Evolutionary conservation across 305 asterid species (phyloP), one percentile per base, ranked within the genome.

Genomic region (Rubia occidens): DNA sequence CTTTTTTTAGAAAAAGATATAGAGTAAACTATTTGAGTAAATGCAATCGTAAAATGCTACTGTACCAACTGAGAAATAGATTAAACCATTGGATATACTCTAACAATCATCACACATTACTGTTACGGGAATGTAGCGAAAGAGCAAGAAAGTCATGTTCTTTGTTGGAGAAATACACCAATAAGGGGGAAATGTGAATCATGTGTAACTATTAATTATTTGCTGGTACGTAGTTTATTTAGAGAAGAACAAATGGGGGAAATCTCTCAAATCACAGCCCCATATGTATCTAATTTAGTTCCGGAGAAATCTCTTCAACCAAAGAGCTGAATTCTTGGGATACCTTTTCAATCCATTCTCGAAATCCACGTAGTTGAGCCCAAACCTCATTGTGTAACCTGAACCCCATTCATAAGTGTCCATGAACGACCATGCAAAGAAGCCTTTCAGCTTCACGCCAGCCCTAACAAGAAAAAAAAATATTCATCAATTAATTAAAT

Each of bases 351-450:
- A 60, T 8, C 72, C 67, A 74, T 78, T 35, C 26, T 64, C 55
- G 15, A 20, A 74, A 40, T 74, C 82, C 49, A 74, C 73, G 9
- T 32, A 74, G 24, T 35, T 59, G 35, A 78, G 64, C 32, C 82
- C 82, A 61, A 74, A 78, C 10, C 76, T 66, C 37, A 66, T 8
- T 11, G 72, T 71, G 59, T 66, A 74, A 18, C 76, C 78, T 5
- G 68, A 59, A 11, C 17, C 61, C 81, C 81, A 78, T 53, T 78
- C 81, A 67, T 60, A 74, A 0, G 66, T 74, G 43, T 78, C 78
- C 17, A 74, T n/a, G 21, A 78, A 74, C 35, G 81, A 65, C 78
- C 78, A 74, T 11, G 71, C 68, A 39, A 78, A 74, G 63, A 66
- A 78, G 0, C 81, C 78, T 32, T 61, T 74, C 7, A 74, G 69